Evolutionary conservation across 768 basidiomycete genomes (phyloP), one percentile per base, ranked within the genome.

Genomic region (Butyriboletus loyo): DNA sequence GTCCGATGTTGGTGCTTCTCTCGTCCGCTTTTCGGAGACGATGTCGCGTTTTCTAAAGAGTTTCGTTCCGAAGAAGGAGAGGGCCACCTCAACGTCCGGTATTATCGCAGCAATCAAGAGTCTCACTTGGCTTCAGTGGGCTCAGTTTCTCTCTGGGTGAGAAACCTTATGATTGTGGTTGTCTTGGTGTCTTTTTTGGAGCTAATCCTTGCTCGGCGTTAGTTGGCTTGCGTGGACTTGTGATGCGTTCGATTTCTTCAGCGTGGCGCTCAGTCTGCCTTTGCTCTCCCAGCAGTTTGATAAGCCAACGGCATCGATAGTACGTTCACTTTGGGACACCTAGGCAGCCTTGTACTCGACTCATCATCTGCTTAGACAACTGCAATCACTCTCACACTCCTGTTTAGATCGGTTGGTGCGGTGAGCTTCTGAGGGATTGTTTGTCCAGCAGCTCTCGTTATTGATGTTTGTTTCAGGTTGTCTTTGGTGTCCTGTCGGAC

Each of bases 191-290:
- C 22, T 46, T 0, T 27, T 5, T 50, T n/a, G 42, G 50, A 19
- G 27, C 31, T 53, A 10, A 57, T 25, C 32, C 13, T 10, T 38
- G 10, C 13, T 1, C 39, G 36, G 5, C 46, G 4, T 31, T 60
- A 87, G 85, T 19, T 92, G 86, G 86, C 72, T 93, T n/a, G 88
- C 89, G 0, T 94, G 92, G 92, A 87, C 84, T 7, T 85, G 82
- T 68, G 91, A 93, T 62, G 89, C 90, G 1, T 83, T 90, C 61
- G 92, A 93, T 67, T 93, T 90, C 73, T 94, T 93, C 74, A 82
- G 82, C 19, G 92, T 87, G 4, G 78, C 84, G 9, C 78, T 87
- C 50, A 80, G 74, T 52, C 74, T 87, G 14, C 66, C 71, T 9
- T 59, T 66, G 49, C 73, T 89, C 6, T 62, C 74, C 38, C 50